Base-by-base conservation (phyloP, 1,139 yeast genomes). In the Magnusiomyces fungicola region DNA sequence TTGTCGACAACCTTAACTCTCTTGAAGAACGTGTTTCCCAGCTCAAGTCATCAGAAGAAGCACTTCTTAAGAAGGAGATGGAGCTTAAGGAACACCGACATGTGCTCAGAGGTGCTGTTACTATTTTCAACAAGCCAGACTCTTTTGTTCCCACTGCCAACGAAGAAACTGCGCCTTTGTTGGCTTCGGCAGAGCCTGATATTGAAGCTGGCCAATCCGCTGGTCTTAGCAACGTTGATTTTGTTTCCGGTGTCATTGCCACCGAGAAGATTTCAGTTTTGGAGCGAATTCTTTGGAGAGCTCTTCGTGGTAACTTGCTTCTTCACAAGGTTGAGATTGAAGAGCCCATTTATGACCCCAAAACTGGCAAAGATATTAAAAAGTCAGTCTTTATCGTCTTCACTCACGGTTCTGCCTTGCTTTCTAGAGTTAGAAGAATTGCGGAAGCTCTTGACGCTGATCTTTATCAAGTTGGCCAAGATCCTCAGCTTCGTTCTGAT, bases 221-320 rank as follows among this genome's bases (percentile, higher is more conserved):
- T 16, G 51, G 53, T n/a, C 46, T 53, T 18, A 46, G 40, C 38
- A 70, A 72, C 55, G 72, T 74, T 25, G 78, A 74, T 54, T 88
- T 84, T 60, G 83, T 92, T 44, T 75, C 95, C 27, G 98, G 98
- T 59, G 89, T 88, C 6, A 83, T 92, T 48, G 79, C 81, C 53
- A 76, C 92, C 53, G 79, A 78, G 34, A 84, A 84, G 63, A 79
- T 84, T 44, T 74, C 74, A 36, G 73, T 83, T 4, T 71, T 92
- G 58, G 95, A 88, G 66, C 87, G 88, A 60, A 89, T 94, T 50
- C 72, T 90, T 56, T 92, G 97, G 97, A 79, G 98, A 68, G 81
- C 85, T 3, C 75, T 92, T 58, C 80, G 96, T 66, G 97, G 98
- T 63, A 90, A 90, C 66, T 73, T 90, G 60, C 83, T 77, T 62